Conservation (phyloP, 2,329 filamentous ascomycete species). For the Curvularia spicifera region DNA sequence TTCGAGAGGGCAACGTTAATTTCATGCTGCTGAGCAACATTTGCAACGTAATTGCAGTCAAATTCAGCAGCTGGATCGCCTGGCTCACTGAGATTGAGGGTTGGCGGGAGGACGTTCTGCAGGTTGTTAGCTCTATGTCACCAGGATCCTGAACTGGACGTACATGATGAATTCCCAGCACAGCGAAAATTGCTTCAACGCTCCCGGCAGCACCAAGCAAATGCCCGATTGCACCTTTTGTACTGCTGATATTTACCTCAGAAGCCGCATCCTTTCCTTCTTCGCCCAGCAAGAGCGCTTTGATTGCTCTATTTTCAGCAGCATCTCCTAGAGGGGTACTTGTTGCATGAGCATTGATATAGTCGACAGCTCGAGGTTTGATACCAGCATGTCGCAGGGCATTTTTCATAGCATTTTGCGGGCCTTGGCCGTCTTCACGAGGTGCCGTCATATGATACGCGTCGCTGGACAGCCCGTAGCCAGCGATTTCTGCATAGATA, state of each 20-base stretch:
- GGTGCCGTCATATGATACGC: conserved; percentile 95
- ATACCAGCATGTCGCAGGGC: conserved; percentile 76
- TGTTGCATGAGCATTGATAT: conserved; percentile 95
- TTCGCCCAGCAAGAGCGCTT: conserved; percentile 74
- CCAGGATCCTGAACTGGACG: conserved; percentile 41
- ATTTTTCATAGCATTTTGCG: conserved; percentile 81
- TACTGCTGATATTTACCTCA: conserved; percentile 85
- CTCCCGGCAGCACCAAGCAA: conserved; percentile 89
- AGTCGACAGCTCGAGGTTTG: conserved; percentile 75
- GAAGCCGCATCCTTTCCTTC: conserved; percentile 67
- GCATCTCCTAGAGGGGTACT: conserved; percentile 84
- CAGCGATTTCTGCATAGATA: conserved; percentile 87
- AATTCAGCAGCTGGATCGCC: conserved; percentile 66
- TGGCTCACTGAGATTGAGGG: conserved; percentile 76
- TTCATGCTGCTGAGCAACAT: conserved; percentile 69
- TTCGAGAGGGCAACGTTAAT: conserved; percentile 85
- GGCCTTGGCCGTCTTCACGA: conserved; percentile 79
- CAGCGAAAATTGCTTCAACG: conserved; percentile 84
- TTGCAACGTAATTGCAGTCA: conserved; percentile 84
- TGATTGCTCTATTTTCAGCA: conserved; percentile 86
- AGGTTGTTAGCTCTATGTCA: conserved; percentile 18
- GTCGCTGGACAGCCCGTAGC: conserved; percentile 90
- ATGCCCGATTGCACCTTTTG: conserved; percentile 92
- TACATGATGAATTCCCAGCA: conserved; percentile 80
- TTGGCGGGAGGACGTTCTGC: conserved; percentile 82